Conservation (phyloP, 176 grass and related monocot genomes). For the Eleusine coracana region DNA sequence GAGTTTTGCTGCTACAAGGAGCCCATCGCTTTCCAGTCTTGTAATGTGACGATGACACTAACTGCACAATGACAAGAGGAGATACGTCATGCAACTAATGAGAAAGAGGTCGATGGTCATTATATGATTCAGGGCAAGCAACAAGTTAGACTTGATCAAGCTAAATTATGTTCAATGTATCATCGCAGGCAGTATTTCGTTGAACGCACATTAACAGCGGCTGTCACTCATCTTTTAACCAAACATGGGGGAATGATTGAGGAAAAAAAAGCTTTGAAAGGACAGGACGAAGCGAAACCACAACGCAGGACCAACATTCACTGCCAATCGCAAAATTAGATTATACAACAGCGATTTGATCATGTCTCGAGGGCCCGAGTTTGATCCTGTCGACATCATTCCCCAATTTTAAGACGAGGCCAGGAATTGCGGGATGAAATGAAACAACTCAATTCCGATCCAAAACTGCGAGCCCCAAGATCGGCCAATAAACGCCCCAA, state of each 20-base stretch:
- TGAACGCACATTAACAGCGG: background rate
- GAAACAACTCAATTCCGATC: background rate
- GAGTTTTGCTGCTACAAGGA: slow-evolving; percentile 57
- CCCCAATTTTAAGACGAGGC: background rate
- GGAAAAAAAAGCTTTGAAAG: background rate
- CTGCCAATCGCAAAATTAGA: background rate
- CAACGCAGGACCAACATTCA: background rate
- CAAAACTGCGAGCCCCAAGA: background rate
- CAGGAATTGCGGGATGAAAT: background rate
- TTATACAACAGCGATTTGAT: background rate
- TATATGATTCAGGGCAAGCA: slow-evolving; percentile 29
- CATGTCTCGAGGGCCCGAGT: background rate
- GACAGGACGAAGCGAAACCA: background rate
- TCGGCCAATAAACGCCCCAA: background rate
- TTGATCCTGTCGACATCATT: too few species aligned
- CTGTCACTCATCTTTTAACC: background rate
- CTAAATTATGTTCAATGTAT: background rate
- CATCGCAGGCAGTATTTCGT: background rate
- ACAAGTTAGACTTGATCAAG: background rate
- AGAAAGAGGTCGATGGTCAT: slow-evolving; percentile 1
- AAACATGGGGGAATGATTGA: background rate
- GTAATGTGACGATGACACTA: slow-evolving; percentile 50
- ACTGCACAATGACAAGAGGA: slow-evolving; percentile 48
- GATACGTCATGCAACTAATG: background rate
- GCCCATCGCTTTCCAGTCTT: slow-evolving; percentile 60